A percentile compares a stretch with the other conserved stretches of the same genome.
These are phyloP conservation scores for Zoysia japonica DNA, from an alignment of 176 grass and related monocot species.

Conservation along the genomic window DNA sequence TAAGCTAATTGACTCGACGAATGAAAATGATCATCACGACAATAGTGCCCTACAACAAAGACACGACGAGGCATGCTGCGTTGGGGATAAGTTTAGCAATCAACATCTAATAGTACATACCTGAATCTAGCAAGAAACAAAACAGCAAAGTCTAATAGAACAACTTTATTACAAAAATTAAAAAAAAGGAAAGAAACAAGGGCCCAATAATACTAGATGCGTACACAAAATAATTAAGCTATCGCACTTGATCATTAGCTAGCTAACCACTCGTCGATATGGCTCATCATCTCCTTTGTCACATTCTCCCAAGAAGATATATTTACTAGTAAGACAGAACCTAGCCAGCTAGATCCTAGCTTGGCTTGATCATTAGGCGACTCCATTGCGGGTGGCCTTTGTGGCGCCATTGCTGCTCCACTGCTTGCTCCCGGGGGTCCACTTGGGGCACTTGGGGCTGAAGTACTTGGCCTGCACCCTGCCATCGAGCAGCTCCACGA, in stretches of 20 bases:
- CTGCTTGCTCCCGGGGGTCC: slow-evolving; percentile 44
- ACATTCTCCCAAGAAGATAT: neutral
- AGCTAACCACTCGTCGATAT: slow-evolving; percentile 10
- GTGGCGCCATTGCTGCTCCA: slow-evolving; percentile 17
- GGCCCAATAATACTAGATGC: neutral
- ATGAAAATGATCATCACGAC: neutral
- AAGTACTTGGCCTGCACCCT: slow-evolving; percentile 43
- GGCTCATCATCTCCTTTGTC: neutral
- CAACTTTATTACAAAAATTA: slow-evolving; percentile 43
- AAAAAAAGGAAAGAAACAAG: slow-evolving; percentile 40
- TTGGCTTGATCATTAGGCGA: slow-evolving; percentile 1
- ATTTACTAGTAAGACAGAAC: neutral
- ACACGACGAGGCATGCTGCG: neutral
- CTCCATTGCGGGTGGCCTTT: neutral
- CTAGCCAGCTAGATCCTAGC: neutral
- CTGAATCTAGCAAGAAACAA: slow-evolving; percentile 40
- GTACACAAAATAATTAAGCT: slow-evolving; percentile 4
- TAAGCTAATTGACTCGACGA: too few species aligned
- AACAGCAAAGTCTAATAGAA: neutral
- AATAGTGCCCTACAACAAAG: neutral
- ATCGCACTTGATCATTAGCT: slow-evolving; percentile 22
- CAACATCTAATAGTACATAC: slow-evolving; percentile 11
- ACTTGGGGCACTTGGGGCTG: slow-evolving; percentile 56
- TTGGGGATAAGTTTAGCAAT: slow-evolving; percentile 6
- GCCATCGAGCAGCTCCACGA: slow-evolving; percentile 51